These are phyloP conservation scores for Musa itinerans DNA, from an alignment of 176 grass and related monocot species.

Conservation along the genomic window DNA sequence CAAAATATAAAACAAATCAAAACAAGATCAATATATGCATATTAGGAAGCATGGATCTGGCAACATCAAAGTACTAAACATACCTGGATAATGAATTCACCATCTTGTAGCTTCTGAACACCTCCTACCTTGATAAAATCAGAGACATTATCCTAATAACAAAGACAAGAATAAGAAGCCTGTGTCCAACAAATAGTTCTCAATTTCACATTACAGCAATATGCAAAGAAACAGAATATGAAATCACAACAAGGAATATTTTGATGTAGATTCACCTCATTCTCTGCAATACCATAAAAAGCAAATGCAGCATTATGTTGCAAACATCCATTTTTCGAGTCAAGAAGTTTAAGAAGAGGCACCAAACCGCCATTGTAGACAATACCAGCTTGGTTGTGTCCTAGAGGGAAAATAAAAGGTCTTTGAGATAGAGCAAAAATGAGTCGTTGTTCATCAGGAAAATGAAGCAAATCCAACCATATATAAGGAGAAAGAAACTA, in stretches of 20 bases:
- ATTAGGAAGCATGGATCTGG: too few species aligned
- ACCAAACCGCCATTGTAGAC: conserved; percentile 89
- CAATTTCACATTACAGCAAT: background rate
- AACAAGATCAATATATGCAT: background rate
- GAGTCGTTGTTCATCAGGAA: background rate
- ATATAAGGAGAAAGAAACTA: background rate
- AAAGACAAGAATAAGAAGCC: background rate
- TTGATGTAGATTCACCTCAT: conserved; percentile 54
- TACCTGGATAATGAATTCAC: conserved; percentile 98
- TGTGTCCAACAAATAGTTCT: background rate
- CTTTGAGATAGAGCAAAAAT: background rate
- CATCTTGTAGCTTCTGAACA: conserved; percentile 93
- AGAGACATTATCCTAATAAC: conserved; percentile 64
- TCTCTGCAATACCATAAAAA: conserved; percentile 96
- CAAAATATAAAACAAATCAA: background rate
- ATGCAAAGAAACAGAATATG: background rate
- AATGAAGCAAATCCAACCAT: background rate
- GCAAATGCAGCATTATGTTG: conserved; percentile 99
- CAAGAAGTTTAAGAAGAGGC: conserved; percentile 96
- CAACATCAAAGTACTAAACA: background rate
- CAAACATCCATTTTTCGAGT: conserved; percentile 96
- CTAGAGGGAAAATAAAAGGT: conserved; percentile 33
- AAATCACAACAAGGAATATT: background rate
- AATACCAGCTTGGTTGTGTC: conserved; percentile 99
- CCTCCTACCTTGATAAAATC: conserved; percentile 98